Evolutionary conservation across 305 asterid species (phyloP), one percentile per base, ranked within the genome.

Genomic region (Caryopteris hybrid): DNA sequence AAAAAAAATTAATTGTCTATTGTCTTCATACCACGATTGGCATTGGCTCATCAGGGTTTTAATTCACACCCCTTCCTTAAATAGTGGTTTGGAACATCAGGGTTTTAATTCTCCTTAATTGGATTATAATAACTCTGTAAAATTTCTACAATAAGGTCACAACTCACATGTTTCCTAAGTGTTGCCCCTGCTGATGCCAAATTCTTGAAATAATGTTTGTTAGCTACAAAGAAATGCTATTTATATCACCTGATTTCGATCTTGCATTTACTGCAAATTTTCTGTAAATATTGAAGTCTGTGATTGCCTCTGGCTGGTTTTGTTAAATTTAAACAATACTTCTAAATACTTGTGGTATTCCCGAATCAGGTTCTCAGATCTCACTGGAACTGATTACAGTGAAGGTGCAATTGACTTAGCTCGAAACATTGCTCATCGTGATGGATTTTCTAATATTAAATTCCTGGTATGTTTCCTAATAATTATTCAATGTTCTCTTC

Each of bases 381-480:
- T 94, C 81, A 94, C 95, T 12, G 99, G 99, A 68, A 91, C 88
- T 65, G 99, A 94, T 79, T 94, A 94, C 76, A 87, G 96, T 75
- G 99, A 89, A 83, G 96, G 95, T 64, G 99, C 97, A 62, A 77
- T 94, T 63, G 88, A 85, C 76, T 87, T 94, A 66, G 97, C 99
- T 73, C 87, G 88, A 61, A 83, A 69, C 70, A 93, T 94, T 71
- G 90, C 94, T 12, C 90, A 77, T 33, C 99, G 95, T 70, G 96
- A 85, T 79, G 96, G 96, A 64, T 83, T 89, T 71, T 72, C 96
- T 76, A 79, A 80, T 67, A 86, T 91, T 66, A 91, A 84, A 64
- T 89, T 91, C 79, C 75, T 87, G 88, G 99, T 94, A 85, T 21
- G 80, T 36, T 42, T 18, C 36, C 16, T 10, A 62, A 51, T 57